Conservation (phyloP, 1,139 yeast species). For the Arxiozyma slooffiae region DNA sequence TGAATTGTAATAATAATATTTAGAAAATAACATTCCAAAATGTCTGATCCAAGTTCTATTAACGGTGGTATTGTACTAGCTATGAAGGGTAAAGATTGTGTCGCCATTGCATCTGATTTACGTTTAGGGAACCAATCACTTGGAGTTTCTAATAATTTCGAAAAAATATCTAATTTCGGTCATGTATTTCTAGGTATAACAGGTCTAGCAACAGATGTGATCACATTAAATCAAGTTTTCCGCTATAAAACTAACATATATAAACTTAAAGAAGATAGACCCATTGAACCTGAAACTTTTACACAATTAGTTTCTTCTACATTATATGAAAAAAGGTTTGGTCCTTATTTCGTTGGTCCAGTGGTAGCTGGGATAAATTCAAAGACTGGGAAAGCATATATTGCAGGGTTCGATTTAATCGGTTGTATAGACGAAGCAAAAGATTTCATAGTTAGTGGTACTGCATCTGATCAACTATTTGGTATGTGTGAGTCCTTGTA, state of each 20-base stretch:
- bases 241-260: conserved; percentile 80
- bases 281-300: conserved; percentile 85
- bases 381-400: conserved; percentile 72
- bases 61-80: conserved; percentile 93
- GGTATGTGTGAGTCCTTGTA: conserved; percentile 99
- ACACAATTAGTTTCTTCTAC: conserved; percentile 88
- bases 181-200: conserved; percentile 84
- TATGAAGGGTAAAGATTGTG: conserved; percentile 97
- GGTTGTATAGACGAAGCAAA: conserved; percentile 94
- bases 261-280: conserved; percentile 83
- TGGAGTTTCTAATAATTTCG: conserved; percentile 87
- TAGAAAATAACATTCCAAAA: conserved; percentile 10
- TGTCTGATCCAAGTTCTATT: conserved; percentile 49
- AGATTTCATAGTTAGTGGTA: conserved; percentile 95
- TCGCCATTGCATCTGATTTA: conserved; percentile 93
- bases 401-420: conserved; percentile 92
- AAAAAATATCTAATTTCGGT: conserved; percentile 78
- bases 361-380: conserved; percentile 90
- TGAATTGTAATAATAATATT: too few species aligned
- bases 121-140: conserved; percentile 90
- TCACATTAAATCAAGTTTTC: conserved; percentile 72
- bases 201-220: conserved; percentile 91
- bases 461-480: conserved; percentile 88
- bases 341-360: conserved; percentile 95
- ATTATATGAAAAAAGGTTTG: conserved; percentile 83